Base-by-base conservation (phyloP, 257 asterid genomes). In the Ehretia macrophylla region DNA sequence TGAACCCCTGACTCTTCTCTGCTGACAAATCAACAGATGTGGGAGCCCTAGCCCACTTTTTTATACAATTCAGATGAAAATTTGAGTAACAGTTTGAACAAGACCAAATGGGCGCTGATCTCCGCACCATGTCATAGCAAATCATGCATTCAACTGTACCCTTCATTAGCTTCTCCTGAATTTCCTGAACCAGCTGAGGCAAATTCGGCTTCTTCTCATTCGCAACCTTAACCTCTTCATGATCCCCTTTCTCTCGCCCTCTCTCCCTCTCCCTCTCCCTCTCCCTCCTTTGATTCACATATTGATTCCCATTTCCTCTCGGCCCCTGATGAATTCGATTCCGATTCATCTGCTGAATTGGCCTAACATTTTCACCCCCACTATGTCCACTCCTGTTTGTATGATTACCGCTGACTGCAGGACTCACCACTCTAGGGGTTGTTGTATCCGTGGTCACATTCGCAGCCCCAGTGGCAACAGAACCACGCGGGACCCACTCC, bases 1-100 rank as follows among this genome's bases (percentile, higher is more conserved):
- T 93, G 50, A 78, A 70, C 17, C 96, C 94, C 66, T 83, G 92
- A 74, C 79, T 79, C 82, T 79, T 93, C 77, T 89, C 96, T 0
- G 94, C 94, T 50, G 80, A 52, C 65, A 87, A 74, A 61, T 93
- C 99, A 68, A 76, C 66, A 57, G 99, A 93, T 67, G 95, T 89
- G 5, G 99, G 99, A 64, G 99, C 99, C 65, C 85, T 83, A 16
- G 97, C 99, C 99, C 99, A 93, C 78, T 86, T 89, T 83, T 83
- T 93, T 32, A 78, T 86, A 71, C 99, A 93, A 61, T 40, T 77
- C 62, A 93, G 77, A 76, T 93, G 99, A 56, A 93, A 93, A 55
- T 89, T 93, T 1, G 99, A 85, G 66, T 79, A 93, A 62, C 99
- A 93, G 73, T 95, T 87, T 17, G 94, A 80, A 73, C 99, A 93